A percentile compares a stretch with the other conserved stretches of the same genome.
These are phyloP conservation scores for Metschnikowia amazonensis DNA, from an alignment of 805 yeast species.

Conservation along the genomic window DNA sequence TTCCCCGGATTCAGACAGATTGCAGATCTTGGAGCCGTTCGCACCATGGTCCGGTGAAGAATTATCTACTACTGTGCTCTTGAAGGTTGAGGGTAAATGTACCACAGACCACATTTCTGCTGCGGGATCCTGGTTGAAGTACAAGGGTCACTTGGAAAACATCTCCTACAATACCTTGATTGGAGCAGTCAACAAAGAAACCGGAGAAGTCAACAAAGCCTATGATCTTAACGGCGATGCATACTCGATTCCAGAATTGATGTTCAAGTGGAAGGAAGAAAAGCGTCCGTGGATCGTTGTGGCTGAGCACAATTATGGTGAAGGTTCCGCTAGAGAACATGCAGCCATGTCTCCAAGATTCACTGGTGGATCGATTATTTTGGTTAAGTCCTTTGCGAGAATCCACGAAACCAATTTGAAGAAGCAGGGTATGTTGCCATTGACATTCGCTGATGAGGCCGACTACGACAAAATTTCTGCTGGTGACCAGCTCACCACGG, in stretches of 20 bases:
- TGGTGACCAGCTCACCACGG: constrained; percentile 50
- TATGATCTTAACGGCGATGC: constrained; percentile 78
- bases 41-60: constrained; percentile 84
- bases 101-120: constrained; percentile 98
- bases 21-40: constrained; percentile 88
- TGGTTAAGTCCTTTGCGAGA: constrained; percentile 95
- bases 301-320: constrained; percentile 98
- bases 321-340: constrained; percentile 98
- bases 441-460: constrained; percentile 83
- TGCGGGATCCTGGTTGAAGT: constrained; percentile 98
- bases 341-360: constrained; percentile 96
- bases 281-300: constrained; percentile 87
- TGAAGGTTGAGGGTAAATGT: constrained; percentile 96
- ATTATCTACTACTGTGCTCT: constrained; percentile 64
- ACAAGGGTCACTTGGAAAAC: constrained; percentile 95
- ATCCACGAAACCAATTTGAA: constrained; percentile 97
- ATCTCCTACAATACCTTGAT: constrained; percentile 92
- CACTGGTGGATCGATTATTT: constrained; percentile 83
- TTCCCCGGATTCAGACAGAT: constrained; percentile 86
- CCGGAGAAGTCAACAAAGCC: constrained; percentile 91
- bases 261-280: constrained; percentile 92
- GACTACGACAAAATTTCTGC: constrained; percentile 81
- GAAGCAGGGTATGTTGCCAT: constrained; percentile 96
- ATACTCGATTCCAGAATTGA: constrained; percentile 87
- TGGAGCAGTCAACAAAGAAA: constrained; percentile 95